Base-by-base conservation (phyloP, 2,329 filamentous ascomycete genomes). In the Trichoderma afroharzianum region DNA sequence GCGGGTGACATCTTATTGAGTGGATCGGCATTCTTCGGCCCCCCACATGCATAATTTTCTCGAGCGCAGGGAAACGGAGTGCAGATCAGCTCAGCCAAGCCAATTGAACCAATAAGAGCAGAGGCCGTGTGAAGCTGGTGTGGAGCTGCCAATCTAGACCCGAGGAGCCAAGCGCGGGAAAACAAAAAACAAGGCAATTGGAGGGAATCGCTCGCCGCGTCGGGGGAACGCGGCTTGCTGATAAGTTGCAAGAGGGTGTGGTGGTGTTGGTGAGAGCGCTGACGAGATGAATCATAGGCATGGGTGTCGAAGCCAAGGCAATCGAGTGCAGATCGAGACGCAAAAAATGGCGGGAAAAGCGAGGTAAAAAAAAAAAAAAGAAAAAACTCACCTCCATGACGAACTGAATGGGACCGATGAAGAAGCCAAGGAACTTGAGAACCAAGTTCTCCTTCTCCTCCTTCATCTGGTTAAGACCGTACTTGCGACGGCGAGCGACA, bases 371-470 rank as follows among this genome's bases (percentile, higher is more conserved):
- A 50, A 11, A 1, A 14, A 5, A n/a, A 53, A 68, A 36, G 33
- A 50, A 63, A 21, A 71, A 32, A 67, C 88, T 79, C 81, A 91
- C 92, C 90, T 95, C 93, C 94, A 97, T 97, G 80, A 97, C 94
- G 82, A 95, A 95, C 81, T 97, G 94, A 76, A 97, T 95, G 28
- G 94, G 94, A 75, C 94, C 94, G 70, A 96, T 85, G 81, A 97
- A 97, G 85, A 93, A 96, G 77, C 88, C 86, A 78, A 90, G 82
- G 82, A 97, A 97, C 86, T 97, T 96, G 78, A 96, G 87, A 73
- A 95, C 82, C 72, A 94, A 78, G 79, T 95, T 97, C 83, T 94
- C 92, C 84, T 94, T 94, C 85, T 95, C 92, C 83, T 97, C 93
- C 83, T 93, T 94, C 92, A 97, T 94, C 81, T 93, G 90, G 81